Evolutionary conservation across 2,329 filamentous ascomycete genomes (phyloP), one percentile per base, ranked within the genome.

Genomic region (Sclerotinia trifoliorum): DNA sequence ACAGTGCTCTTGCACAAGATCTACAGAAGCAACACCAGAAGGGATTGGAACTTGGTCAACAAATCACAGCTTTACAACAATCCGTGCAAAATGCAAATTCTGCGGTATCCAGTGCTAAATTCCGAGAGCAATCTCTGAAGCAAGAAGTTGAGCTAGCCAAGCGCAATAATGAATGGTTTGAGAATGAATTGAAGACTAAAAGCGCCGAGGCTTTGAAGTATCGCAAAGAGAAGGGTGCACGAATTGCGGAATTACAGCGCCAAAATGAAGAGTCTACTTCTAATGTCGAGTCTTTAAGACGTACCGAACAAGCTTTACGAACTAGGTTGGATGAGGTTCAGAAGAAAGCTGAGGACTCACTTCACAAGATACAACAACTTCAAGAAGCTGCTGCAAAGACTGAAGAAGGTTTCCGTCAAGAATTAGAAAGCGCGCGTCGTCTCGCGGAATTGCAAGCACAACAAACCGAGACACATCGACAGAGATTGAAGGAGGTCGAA

Each of bases 161-260:
- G 78, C 91, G 90, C 75, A 97, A 93, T 81, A 92, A 92, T 72
- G 94, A 98, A 74, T 99, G 93, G 91, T 90, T 95, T 67, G 93
- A 97, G 76, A 88, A 85, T 54, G 95, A 99, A 79, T 85, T 98
- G 29, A 94, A 96, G 81, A 94, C 92, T 0, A 96, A 97, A 81
- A 90, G 87, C 70, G 87, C 89, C 11, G 95, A 99, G 77, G 88
- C 93, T 60, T 86, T 94, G 73, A 97, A 94, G 76, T 94, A 91
- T 79, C 88, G 95, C 71, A 98, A 97, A 77, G 95, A 99, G 78
- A 98, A 97, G 83, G 92, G 92, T 71, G 90, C 93, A 1, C 90
- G 92, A 51, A 92, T 98, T 74, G 87, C 93, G 11, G 92, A 96
- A 75, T 86, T 99, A 39, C 92, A 97, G 79, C 91, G 93, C 65